Conservation (phyloP, 2,329 filamentous ascomycete species). For the Whalleya microplaca region DNA sequence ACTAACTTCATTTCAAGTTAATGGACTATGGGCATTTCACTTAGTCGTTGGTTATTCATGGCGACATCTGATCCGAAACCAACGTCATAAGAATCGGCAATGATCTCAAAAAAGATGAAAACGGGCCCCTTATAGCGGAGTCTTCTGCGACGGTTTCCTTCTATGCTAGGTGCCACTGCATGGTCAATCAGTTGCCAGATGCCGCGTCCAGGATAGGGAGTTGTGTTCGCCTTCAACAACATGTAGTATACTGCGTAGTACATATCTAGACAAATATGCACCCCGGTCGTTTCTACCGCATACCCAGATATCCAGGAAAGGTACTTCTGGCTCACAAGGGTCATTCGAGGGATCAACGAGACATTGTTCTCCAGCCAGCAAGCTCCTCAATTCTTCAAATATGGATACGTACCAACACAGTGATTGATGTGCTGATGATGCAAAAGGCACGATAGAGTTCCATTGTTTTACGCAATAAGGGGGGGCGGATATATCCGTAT, state of each 20-base stretch:
- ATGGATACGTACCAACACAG: neutral
- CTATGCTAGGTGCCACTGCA: conserved; percentile 27
- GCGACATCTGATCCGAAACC: conserved; percentile 26
- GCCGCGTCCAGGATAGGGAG: conserved; percentile 23
- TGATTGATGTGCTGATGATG: neutral
- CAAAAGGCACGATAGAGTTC: neutral
- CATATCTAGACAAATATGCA: conserved; percentile 7
- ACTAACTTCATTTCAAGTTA: conserved; percentile 26
- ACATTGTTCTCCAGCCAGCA: neutral
- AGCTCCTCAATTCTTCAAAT: too few species aligned
- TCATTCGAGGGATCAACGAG: neutral
- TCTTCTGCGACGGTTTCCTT: conserved; percentile 11
- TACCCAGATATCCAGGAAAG: conserved; percentile 14
- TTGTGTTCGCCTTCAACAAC: conserved; percentile 14
- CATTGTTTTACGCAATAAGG: neutral
- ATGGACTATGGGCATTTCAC: conserved; percentile 16
- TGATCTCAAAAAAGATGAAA: conserved; percentile 21
- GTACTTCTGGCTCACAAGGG: conserved; percentile 2
- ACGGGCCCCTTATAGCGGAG: conserved; percentile 25
- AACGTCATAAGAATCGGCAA: conserved; percentile 26
- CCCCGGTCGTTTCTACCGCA: conserved; percentile 20
- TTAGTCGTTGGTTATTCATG: conserved; percentile 20
- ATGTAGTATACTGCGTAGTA: neutral
- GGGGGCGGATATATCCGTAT: neutral
- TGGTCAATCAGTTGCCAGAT: conserved; percentile 21